phyloP scores from a whole-genome alignment of 768 basidiomycete species.

The Suillus spraguei region DNA sequence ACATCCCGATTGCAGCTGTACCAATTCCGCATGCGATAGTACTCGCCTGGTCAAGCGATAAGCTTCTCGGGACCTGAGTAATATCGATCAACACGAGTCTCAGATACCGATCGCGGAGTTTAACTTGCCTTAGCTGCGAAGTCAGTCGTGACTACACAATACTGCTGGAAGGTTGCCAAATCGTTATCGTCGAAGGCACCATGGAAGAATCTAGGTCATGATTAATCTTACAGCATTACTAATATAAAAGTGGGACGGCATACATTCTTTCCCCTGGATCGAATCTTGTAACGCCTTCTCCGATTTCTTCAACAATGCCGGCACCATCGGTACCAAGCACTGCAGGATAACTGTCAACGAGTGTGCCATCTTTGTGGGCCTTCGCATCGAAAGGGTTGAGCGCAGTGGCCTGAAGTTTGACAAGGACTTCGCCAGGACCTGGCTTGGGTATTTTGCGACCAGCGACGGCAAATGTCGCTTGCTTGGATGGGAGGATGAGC shows the following conservation, averaged over 20 bases:
- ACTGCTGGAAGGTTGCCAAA: slow-evolving; percentile 47
- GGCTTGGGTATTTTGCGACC: slow-evolving; percentile 41
- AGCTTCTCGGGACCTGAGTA: slow-evolving; percentile 45
- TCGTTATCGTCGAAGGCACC: slow-evolving; percentile 41
- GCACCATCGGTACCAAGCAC: slow-evolving; percentile 53
- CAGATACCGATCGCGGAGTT: neutral
- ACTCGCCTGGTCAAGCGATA: slow-evolving; percentile 51
- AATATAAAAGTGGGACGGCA: slow-evolving; percentile 22
- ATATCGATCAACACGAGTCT: slow-evolving; percentile 6
- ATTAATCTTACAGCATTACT: slow-evolving; percentile 23
- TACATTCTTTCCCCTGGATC: slow-evolving; percentile 57
- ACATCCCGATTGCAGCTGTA: slow-evolving; percentile 54
- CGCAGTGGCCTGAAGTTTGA: slow-evolving; percentile 48
- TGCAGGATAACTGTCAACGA: slow-evolving; percentile 44
- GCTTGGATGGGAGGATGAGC: slow-evolving; percentile 34
- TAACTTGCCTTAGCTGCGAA: slow-evolving; percentile 41
- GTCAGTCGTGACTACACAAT: slow-evolving; percentile 41
- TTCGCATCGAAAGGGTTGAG: slow-evolving; percentile 60
- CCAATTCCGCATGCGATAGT: slow-evolving; percentile 52
- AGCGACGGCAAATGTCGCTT: slow-evolving; percentile 38
- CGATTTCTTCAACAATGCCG: slow-evolving; percentile 53
- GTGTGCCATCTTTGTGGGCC: slow-evolving; percentile 42
- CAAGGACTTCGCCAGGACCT: slow-evolving; percentile 48
- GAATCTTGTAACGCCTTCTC: slow-evolving; percentile 51
- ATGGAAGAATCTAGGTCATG: slow-evolving; percentile 40